phyloP scores from a whole-genome alignment of 345 rosid species.

The Rhodomyrtus tomentosa region DNA sequence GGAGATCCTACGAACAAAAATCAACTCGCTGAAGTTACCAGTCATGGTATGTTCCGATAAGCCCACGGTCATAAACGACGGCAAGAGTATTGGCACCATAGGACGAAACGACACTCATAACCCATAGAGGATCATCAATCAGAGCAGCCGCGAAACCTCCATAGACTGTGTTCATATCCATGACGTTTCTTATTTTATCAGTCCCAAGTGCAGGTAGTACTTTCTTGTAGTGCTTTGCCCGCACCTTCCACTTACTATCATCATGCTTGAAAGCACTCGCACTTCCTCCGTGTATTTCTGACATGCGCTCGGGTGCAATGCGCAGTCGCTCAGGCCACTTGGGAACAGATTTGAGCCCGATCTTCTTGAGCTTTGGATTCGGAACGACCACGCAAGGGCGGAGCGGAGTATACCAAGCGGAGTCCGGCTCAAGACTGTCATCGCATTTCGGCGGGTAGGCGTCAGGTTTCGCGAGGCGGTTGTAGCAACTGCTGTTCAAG shows the following conservation, averaged over 20 bases:
- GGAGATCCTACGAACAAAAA: background rate
- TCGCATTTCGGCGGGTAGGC: slow-evolving; percentile 85
- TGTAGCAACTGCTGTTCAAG: slow-evolving; percentile 59
- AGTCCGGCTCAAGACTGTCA: slow-evolving; percentile 87
- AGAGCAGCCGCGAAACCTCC: slow-evolving; percentile 89
- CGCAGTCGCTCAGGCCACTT: slow-evolving; percentile 84
- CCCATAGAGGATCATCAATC: slow-evolving; percentile 78
- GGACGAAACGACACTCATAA: slow-evolving; percentile 90
- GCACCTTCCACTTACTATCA: slow-evolving; percentile 70
- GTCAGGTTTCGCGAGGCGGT: slow-evolving; percentile 49
- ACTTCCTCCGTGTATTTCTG: slow-evolving; percentile 61
- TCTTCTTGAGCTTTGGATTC: slow-evolving; percentile 43
- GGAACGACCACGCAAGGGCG: slow-evolving; percentile 86
- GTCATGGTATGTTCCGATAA: slow-evolving; percentile 86
- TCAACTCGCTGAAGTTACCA: slow-evolving; percentile 35
- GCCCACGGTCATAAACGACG: slow-evolving; percentile 84
- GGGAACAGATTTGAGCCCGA: slow-evolving; percentile 48
- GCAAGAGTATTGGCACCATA: slow-evolving; percentile 72
- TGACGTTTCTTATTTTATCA: slow-evolving; percentile 74
- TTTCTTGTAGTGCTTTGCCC: slow-evolving; percentile 85
- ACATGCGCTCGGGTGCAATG: slow-evolving; percentile 64
- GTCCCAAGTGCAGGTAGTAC: slow-evolving; percentile 73
- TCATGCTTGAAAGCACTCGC: slow-evolving; percentile 60
- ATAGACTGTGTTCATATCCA: slow-evolving; percentile 97
- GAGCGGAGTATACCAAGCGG: slow-evolving; percentile 94